phyloP scores from a whole-genome alignment of 1,284 basidiomycete genomes.

The Cutaneotrichosporon cutaneum region DNA sequence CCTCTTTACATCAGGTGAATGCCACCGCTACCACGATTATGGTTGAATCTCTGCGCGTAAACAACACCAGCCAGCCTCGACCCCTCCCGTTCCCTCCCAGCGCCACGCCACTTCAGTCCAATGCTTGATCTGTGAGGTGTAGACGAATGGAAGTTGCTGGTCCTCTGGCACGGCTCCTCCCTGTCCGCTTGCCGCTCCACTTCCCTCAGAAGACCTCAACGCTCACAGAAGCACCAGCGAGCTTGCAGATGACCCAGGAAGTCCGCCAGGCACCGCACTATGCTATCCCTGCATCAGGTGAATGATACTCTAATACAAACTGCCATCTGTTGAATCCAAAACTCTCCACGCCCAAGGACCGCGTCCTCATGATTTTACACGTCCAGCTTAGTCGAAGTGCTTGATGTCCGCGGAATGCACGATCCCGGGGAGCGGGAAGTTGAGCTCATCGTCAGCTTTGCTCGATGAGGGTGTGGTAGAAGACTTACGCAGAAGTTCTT shows the following conservation, averaged over 20 bases:
- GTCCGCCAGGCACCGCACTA: background rate
- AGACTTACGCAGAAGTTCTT: slow-evolving; percentile 39
- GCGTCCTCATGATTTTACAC: slow-evolving; percentile 7
- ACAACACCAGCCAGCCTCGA: too few relatives aligned
- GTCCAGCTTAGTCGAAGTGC: slow-evolving; percentile 22
- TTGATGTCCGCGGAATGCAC: slow-evolving; percentile 57
- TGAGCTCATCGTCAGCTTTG: slow-evolving; percentile 6
- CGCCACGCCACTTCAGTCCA: too few relatives aligned
- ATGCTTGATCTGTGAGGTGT: too few relatives aligned
- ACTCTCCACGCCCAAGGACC: background rate
- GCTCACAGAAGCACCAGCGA: too few relatives aligned
- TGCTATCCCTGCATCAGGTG: slow-evolving; percentile 24
- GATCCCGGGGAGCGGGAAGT: slow-evolving; percentile 87
- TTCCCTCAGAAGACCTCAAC: too few relatives aligned
- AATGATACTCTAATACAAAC: slow-evolving; percentile 28
- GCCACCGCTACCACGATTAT: too few relatives aligned
- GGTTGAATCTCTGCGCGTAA: too few relatives aligned
- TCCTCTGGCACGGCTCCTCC: too few relatives aligned
- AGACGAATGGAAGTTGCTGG: too few relatives aligned
- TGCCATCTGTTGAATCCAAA: slow-evolving; percentile 19
- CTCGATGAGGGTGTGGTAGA: background rate
- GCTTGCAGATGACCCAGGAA: background rate
- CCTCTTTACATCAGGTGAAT: too few relatives aligned
- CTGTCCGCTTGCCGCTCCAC: too few relatives aligned
- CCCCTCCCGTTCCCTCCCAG: too few relatives aligned